Base-by-base conservation (phyloP, 495 filamentous ascomycete species). In the Hypoxylon trugodes region DNA sequence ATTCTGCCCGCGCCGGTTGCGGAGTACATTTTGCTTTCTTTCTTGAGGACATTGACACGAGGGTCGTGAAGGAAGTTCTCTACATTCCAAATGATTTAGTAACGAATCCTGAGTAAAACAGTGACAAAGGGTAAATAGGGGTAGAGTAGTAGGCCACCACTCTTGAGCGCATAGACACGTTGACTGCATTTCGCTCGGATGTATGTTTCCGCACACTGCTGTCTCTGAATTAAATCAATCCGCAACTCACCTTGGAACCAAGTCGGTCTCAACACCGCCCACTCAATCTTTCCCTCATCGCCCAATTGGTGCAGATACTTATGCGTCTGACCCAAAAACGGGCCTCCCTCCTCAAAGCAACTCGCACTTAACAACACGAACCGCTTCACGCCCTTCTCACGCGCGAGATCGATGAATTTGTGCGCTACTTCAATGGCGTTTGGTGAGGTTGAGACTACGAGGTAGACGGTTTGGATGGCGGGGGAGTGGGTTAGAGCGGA, bases 361-460 rank as follows among this genome's bases (percentile, higher is more conserved):
- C 72, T 74, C 7, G 75, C 76, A 33, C 74, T 74, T 42, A 77
- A 72, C 40, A 84, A 63, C 37, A 83, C 73, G 56, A 83, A 82
- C 25, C 80, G 69, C 26, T 66, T 62, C 12, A 70, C 75, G 22
- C 77, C 74, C 16, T 72, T 66, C 2, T 58, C 62, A 2, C 71
- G 53, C n/a, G 76, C 73, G 33, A 81, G 76, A 21, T 71, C 68
- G 24, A 80, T 54, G 52, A 79, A 78, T 1, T 67, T 71, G 37
- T 68, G 76, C 56, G 82, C 69, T 15, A 61, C 25, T 6, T 66
- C 18, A 4, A 61, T 56, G 4, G 68, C 38, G 35, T 75, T 64
- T 0, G 73, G 53, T 18, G 63, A 22, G 2, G 58, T 57, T 15
- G 75, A 72, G 16, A 68, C 67, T 18, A 82, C 59, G 26, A 85